phyloP scores from a whole-genome alignment of 2,329 filamentous ascomycete genomes.

The Aspergillus arachidicola region DNA sequence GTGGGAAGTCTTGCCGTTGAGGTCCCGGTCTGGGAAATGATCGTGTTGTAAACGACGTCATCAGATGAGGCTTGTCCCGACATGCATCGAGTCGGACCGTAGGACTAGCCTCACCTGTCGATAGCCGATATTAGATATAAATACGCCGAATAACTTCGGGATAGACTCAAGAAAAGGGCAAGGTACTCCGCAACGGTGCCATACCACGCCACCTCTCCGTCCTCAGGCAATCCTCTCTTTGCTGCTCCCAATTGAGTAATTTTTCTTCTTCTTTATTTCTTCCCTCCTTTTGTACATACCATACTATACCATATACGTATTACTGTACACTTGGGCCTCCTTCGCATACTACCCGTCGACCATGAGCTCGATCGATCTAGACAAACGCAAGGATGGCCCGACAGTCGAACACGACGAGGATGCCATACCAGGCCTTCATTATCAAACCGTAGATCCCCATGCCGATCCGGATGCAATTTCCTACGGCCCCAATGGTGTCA shows the following conservation, averaged over 20 bases:
- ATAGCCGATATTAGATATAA: constrained; percentile 1
- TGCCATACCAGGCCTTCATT: neutral
- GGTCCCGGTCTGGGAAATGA: neutral
- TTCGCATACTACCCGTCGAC: neutral
- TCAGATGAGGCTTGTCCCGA: neutral
- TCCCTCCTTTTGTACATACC: neutral
- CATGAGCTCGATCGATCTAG: neutral
- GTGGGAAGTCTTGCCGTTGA: neutral
- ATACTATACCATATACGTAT: neutral
- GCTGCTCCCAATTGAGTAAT: neutral
- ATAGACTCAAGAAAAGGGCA: neutral
- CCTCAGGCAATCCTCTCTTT: neutral
- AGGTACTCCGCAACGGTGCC: neutral
- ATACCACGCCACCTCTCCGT: neutral
- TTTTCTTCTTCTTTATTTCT: neutral
- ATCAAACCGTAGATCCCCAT: neutral
- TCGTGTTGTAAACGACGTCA: neutral
- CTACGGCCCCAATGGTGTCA: constrained; percentile 34
- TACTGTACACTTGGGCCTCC: neutral
- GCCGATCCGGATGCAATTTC: neutral
- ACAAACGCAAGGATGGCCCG: neutral
- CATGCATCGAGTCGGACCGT: neutral
- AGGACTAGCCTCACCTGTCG: neutral
- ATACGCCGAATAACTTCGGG: neutral
- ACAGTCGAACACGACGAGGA: neutral